Evolutionary conservation across 1,284 basidiomycete genomes (phyloP).

Genomic region (Cryptococcus neoformans): DNA sequence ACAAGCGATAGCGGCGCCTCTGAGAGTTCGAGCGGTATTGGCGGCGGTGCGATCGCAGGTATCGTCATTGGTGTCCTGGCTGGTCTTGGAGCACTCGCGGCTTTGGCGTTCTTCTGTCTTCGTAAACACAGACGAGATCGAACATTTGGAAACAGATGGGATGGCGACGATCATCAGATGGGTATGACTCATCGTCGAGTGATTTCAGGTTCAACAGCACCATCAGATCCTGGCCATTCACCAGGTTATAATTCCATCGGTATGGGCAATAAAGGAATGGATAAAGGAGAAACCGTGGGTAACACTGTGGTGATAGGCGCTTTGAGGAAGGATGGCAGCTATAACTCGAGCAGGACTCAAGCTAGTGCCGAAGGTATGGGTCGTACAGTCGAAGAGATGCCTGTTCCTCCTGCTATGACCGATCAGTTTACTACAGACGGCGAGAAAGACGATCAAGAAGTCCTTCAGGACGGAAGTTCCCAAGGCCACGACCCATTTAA

Average conservation of each 20-base stretch:
- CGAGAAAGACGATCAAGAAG: neutral
- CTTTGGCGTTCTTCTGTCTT: constrained; percentile 23
- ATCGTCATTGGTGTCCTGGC: constrained; percentile 37
- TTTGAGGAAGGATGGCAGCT: neutral
- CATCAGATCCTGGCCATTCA: constrained; percentile 7
- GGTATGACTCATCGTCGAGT: constrained; percentile 8
- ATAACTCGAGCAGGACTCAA: constrained; percentile 4
- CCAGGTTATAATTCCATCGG: neutral
- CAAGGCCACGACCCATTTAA: neutral
- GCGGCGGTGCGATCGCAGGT: constrained; percentile 40
- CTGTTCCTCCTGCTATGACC: neutral
- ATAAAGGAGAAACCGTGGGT: neutral
- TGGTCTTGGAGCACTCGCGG: constrained; percentile 19
- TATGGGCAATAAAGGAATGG: neutral
- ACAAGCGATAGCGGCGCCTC: neutral
- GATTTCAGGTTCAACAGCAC: constrained; percentile 5
- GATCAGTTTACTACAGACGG: neutral
- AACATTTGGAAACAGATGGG: neutral
- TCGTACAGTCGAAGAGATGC: neutral
- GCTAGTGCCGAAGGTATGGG: neutral
- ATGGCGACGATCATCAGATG: neutral
- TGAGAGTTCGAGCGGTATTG: constrained; percentile 12
- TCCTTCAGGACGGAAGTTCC: neutral
- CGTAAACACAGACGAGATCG: constrained; percentile 3
- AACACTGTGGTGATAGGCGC: constrained; percentile 5